These are phyloP conservation scores for Fusarium temperatum DNA, from an alignment of 2,329 filamentous ascomycete genomes.

Conservation along the genomic window DNA sequence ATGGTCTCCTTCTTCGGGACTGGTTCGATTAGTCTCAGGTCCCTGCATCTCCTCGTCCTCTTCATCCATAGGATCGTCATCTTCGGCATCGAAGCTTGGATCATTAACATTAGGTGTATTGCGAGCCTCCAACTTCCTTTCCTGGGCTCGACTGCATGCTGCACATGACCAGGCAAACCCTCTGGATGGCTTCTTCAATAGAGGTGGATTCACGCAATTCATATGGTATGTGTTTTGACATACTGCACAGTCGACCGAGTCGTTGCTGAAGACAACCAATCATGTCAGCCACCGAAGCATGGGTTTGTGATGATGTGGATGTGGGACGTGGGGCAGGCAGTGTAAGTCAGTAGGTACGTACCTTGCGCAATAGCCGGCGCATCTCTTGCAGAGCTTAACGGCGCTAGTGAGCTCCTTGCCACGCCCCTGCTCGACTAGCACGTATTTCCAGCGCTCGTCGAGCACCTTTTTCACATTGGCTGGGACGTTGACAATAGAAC, in stretches of 20 bases:
- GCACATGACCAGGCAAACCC: constrained; percentile 99
- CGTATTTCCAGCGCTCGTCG: constrained; percentile 95
- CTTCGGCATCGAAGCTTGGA: constrained; percentile 70
- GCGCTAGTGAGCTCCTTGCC: constrained; percentile 96
- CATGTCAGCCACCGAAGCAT: constrained; percentile 37
- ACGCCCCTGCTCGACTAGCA: constrained; percentile 91
- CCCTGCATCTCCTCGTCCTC: constrained; percentile 75
- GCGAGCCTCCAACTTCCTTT: constrained; percentile 88
- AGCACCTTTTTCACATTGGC: constrained; percentile 94
- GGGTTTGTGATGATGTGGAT: constrained; percentile 15
- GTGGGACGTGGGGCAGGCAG: constrained; percentile 27
- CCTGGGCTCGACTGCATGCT: constrained; percentile 94
- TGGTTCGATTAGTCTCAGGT: constrained; percentile 68
- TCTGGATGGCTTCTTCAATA: constrained; percentile 94
- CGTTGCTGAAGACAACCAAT: constrained; percentile 65
- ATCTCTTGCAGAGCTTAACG: constrained; percentile 95
- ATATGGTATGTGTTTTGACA: constrained; percentile 97
- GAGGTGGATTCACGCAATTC: constrained; percentile 91
- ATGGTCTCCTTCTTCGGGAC: constrained; percentile 66
- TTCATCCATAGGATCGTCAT: constrained; percentile 71
- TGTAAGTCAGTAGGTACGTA: constrained; percentile 56
- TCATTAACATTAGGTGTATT: constrained; percentile 82
- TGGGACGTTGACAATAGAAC: constrained; percentile 94
- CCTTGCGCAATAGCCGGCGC: constrained; percentile 89
- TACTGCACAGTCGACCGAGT: constrained; percentile 97